Evolutionary conservation across 2,329 filamentous ascomycete genomes (phyloP), one percentile per base, ranked within the genome.

Genomic region (Pleoardoris graminearum): DNA sequence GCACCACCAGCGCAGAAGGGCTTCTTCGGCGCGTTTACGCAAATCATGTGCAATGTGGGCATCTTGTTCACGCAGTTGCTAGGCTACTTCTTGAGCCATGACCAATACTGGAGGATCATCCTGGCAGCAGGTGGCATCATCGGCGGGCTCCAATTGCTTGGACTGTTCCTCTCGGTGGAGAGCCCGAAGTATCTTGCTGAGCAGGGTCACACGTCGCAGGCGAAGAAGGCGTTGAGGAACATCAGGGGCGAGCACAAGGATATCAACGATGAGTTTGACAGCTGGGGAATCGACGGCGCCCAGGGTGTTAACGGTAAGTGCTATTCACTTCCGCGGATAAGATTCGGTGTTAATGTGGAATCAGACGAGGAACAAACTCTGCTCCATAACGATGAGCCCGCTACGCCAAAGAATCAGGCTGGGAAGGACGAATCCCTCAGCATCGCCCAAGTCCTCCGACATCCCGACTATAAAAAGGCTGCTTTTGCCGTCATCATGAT

Each of bases 11-110:
- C 68, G 14, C 83, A 87, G 59, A 84, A 86, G 49, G 92, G 91
- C 4, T 85, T 96, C 47, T 97, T 96, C 63, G 85, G 85, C 10
- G 79, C 81, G 30, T 88, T 95, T 74, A 97, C 94, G 0, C 93
- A 99, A 71, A 86, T 97, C 67, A 92, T 91, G 74, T 92, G 92
- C 78, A 97, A 97, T 67, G 78, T 92, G 21, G 94, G 94, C 50
- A 97, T 99, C 48, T 76, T 99, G 37, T 76, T 85, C 22, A 87
- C 92, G 0, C 94, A 97, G 73, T 81, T 87, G 0, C 77, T 97
- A 30, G 94, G 94, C 0, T 94, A 89, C 67, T 97, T 96, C 71
- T 70, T 96, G 51, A 96, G 91, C 76, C 82, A 86, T 64, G 90
- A 84, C 4, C 84, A 81, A 23, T 80, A 88, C 29, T 99, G 94